Evolutionary conservation across 164 flowering plant genomes (phyloP), one percentile per base, ranked within the genome.

Genomic region (Aristolochia californica): DNA sequence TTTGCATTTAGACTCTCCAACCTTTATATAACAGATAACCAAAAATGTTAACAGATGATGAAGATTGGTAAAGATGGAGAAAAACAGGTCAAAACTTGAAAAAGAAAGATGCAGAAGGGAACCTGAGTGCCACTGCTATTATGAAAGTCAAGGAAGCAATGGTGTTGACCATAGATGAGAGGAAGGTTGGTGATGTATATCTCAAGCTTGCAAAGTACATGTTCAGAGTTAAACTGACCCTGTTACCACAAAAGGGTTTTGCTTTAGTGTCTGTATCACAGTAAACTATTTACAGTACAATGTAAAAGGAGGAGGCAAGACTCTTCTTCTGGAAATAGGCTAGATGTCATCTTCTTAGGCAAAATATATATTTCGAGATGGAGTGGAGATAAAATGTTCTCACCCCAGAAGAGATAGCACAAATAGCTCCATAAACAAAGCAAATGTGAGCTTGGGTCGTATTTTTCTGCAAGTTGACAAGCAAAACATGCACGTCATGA

Each of bases 341-440:
- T 2, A 28, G 30, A 7, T 7, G 2, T 28, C 30, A 28, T 2
- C 7, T 28, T 7, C 30, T 28, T 28, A 28, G n/a, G n/a, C 7
- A 2, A 28, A 7, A 2, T 28, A 28, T 2, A 28, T 28, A 7
- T 28, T 28, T 28, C 7, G 30, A 28, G 4, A 28, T 2, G 30
- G 30, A 28, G 26, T n/a, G 8, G 21, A 13, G 26, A 14, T 25
- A 40, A n/a, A 34, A 9, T 14, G 49, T 56, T 26, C 76, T 65
- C 75, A 87, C 97, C 94, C 91, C 17, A 87, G 62, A 34, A 91
- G 80, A 13, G 96, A 82, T 50, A 84, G 85, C 13, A 87, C 70
- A 67, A 74, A 80, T 30, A 85, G 74, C 75, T 85, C 91, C 44
- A 62, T 43, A 50, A 85, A 72, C 59, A 91, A 70, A 28, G 78